Evolutionary conservation across 305 asterid genomes (phyloP).

Genomic region (Solanum hybrid): DNA sequence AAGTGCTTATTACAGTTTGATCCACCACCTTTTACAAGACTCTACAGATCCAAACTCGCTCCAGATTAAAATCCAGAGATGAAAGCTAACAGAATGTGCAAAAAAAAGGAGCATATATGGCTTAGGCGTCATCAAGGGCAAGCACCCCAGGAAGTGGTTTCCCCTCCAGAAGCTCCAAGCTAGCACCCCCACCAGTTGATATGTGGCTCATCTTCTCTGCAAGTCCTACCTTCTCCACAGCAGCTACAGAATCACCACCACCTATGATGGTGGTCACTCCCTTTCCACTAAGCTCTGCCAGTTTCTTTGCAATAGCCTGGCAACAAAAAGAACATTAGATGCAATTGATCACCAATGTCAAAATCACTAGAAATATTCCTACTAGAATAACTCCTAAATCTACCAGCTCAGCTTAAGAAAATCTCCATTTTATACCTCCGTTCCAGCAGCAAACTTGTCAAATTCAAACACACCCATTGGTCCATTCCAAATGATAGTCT

Average conservation of each 20-base stretch:
- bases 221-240: conserved; percentile 84
- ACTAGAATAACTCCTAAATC: neutral
- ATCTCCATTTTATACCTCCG: conserved; percentile 43
- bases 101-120: neutral
- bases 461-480: conserved; percentile 94
- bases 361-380: neutral
- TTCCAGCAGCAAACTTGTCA: conserved; percentile 81
- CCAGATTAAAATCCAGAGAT: conserved; percentile 6
- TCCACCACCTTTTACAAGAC: conserved; percentile 2
- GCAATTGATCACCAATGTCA: neutral
- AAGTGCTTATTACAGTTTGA: conserved; percentile 1
- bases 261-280: conserved; percentile 89
- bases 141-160: conserved; percentile 76
- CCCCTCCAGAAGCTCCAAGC: conserved; percentile 90
- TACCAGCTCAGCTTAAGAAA: neutral
- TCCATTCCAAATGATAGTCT: conserved; percentile 82
- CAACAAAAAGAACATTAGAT: neutral
- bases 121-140: conserved; percentile 65
- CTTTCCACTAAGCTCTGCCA: conserved; percentile 79
- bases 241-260: conserved; percentile 93
- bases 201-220: conserved; percentile 94
- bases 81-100: neutral
- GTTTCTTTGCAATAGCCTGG: conserved; percentile 63
- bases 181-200: conserved; percentile 92
- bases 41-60: conserved; percentile 3